These are phyloP conservation scores for Hypocreales sp. DNA, from an alignment of 2,329 filamentous ascomycete species.

Conservation along the genomic window DNA sequence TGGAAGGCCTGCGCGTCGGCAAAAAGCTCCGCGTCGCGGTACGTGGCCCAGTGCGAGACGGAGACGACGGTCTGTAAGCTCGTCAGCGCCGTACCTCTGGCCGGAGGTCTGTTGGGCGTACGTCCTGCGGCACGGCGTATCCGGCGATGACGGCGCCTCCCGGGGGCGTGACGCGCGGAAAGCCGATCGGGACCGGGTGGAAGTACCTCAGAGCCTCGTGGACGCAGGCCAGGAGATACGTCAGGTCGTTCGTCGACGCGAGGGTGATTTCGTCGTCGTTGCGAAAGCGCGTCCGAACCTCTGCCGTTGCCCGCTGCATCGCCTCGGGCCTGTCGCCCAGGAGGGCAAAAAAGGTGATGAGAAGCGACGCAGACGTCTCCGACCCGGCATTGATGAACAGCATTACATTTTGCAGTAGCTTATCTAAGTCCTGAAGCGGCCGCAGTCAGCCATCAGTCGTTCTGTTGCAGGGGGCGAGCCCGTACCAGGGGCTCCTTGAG, in stretches of 20 bases:
- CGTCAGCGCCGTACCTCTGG: not conserved
- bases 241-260: constrained; percentile 11
- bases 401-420: not conserved
- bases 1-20: constrained; percentile 15
- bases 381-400: constrained; percentile 14
- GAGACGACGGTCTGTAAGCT: constrained; percentile 13
- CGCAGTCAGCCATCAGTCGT: no score
- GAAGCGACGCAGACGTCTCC: constrained; percentile 17
- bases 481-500: not conserved
- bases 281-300: constrained; percentile 22
- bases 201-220: constrained; percentile 22
- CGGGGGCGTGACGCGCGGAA: not conserved
- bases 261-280: constrained; percentile 21
- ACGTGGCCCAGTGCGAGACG: constrained; percentile 16
- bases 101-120: not conserved
- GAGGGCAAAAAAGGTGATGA: constrained; percentile 12
- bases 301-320: constrained; percentile 14
- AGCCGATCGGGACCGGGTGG: constrained; percentile 7
- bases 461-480: not conserved
- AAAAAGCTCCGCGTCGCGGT: constrained; percentile 17
- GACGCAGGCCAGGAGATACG: constrained; percentile 24
- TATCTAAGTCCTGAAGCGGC: not conserved
- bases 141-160: constrained; percentile 16
- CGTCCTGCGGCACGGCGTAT: constrained; percentile 13
- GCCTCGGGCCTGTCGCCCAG: constrained; percentile 9